Evolutionary conservation across 768 basidiomycete species (phyloP).

Genomic region (Boletus insuetus): DNA sequence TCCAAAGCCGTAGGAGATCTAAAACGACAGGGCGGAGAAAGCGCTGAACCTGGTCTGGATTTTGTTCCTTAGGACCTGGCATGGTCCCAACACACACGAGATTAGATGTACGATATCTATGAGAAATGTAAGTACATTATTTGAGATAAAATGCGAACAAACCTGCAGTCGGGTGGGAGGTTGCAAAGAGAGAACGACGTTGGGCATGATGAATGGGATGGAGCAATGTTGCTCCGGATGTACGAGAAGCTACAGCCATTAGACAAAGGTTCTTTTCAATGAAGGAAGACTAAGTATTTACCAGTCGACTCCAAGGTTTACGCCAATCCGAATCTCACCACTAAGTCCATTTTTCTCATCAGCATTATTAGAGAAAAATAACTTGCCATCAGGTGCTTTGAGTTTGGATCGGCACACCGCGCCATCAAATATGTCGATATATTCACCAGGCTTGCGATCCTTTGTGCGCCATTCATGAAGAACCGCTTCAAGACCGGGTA

Average conservation of each 20-base stretch:
- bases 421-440: not conserved
- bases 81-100: no score
- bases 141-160: not conserved
- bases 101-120: no score
- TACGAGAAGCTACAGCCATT: not conserved
- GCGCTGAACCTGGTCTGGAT: no score
- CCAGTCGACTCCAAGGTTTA: not conserved
- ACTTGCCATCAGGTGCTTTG: not conserved
- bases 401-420: not conserved
- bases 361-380: not conserved
- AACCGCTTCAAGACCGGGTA: not conserved
- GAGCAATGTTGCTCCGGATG: not conserved
- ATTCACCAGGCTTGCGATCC: not conserved
- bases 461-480: not conserved
- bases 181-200: not conserved
- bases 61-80: no score
- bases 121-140: no score
- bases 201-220: not conserved
- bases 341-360: not conserved
- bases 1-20: no score
- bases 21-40: no score
- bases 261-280: no score
- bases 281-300: not conserved
- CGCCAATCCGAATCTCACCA: not conserved
- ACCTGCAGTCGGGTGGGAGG: not conserved